Percentiles rank a stretch among this genome's conserved stretches.
phyloP scores from a whole-genome alignment of 805 yeast genomes.

The Sugiyamaella floridensis region DNA sequence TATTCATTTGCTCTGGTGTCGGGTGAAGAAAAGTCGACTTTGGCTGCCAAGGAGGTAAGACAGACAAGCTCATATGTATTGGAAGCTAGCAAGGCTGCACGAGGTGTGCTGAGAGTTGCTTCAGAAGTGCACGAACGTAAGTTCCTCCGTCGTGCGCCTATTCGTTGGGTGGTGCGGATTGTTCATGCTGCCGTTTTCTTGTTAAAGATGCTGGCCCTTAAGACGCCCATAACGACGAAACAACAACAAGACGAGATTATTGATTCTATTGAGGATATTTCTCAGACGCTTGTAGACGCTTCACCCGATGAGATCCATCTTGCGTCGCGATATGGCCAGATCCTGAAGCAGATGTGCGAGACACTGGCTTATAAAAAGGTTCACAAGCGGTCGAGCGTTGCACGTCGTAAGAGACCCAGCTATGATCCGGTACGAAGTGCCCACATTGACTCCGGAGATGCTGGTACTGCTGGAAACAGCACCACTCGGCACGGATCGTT shows the following conservation, averaged over 20 bases:
- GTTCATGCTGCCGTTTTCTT: conserved; percentile 86
- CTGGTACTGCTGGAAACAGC: background rate
- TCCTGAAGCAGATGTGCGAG: conserved; percentile 52
- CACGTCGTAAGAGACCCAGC: background rate
- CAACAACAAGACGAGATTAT: conserved; percentile 48
- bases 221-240: conserved; percentile 20
- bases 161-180: conserved; percentile 82
- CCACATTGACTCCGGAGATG: background rate
- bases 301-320: conserved; percentile 86
- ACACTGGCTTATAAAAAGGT: background rate
- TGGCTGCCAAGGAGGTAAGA: conserved; percentile 59
- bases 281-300: conserved; percentile 68
- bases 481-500: too few relatives aligned
- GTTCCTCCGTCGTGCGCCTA: conserved; percentile 73
- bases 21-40: conserved; percentile 18
- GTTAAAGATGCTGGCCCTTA: conserved; percentile 61
- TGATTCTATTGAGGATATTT: conserved; percentile 60
- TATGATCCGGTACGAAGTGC: background rate
- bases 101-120: conserved; percentile 66
- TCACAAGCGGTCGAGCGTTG: background rate
- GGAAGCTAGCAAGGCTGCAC: conserved; percentile 76
- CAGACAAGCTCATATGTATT: conserved; percentile 68
- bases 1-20: conserved; percentile 67
- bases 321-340: conserved; percentile 54
- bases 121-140: conserved; percentile 56